Base-by-base conservation (phyloP, 2,329 filamentous ascomycete genomes). In the Huntiella decipiens region DNA sequence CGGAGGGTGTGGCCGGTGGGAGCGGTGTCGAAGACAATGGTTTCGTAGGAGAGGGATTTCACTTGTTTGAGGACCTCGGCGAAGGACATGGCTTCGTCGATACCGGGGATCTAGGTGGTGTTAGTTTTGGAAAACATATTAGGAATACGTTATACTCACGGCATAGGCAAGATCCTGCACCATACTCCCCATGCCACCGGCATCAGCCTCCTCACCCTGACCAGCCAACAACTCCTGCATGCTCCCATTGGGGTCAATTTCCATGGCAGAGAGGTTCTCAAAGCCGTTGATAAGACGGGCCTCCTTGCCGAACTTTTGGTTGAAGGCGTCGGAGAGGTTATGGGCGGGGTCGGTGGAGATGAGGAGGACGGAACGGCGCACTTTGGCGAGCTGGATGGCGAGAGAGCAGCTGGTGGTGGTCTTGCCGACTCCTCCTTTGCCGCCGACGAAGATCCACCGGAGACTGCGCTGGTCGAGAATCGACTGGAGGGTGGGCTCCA, bases 71-170 rank as follows among this genome's bases (percentile, higher is more conserved):
- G 74, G 53, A 98, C 91, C 67, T 98, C 91, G 61, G 91, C 91
- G 60, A 98, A 98, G 48, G 87, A 95, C 91, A 98, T 98, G 62
- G 91, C 91, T 65, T 98, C 91, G 61, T 98, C 91, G 52, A 98
- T 93, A 65, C 91, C 91, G 13, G 91, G 91, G 52, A 98, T 98
- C 84, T 93, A 55, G 33, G 22, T 6, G 15, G 10, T 11, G 12
- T 39, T n/a, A 11, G 13, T 15, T 12, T 48, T 17, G 37, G 28
- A 7, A 7, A 31, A 12, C 11, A 36, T 11, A 3, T 17, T 15
- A 6, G 34, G 34, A 36, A 15, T 17, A 38, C 16, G 10, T 15
- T 10, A 7, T 15, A 66, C 79, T 51, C 65, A 93, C 86, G 53
- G 84, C 87, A 63, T 96, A 95, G 0, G 91, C 91, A 53, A 98